Base-by-base conservation (phyloP, 768 basidiomycete genomes). In the Hygrocybe coccinea region DNA sequence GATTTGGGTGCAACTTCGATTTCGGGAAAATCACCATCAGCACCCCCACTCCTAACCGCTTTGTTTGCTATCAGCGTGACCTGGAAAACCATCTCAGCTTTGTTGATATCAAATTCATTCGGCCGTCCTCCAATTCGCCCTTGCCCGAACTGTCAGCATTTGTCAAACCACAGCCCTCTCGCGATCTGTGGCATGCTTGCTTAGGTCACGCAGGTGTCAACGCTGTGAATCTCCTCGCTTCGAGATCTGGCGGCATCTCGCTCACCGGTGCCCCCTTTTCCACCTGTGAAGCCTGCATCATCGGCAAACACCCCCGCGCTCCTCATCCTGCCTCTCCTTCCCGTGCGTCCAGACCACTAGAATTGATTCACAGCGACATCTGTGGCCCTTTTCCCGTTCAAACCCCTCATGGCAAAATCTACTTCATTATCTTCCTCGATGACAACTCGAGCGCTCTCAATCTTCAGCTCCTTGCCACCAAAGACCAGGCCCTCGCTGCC, bases 161-260 rank as follows among this genome's bases (percentile, higher is more conserved):
- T 14, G 51, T 44, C 12, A 33, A 21, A 10, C 21, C 52, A 2
- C 17, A 34, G 2, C 38, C 45, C 3, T 36, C 59, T 15, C 54
- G 59, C 1, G 56, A 52, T 2, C 56, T 66, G 0, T 69, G 65
- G 66, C 70, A 69, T 47, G 41, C 60, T n/a, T 54, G 59, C 3
- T 55, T 67, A 24, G 67, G 67, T 5, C 68, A 71, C 35, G 50
- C 62, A 33, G 60, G 63, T 2, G n/a, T 24, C 0, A 60, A 64
- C 12, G 55, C 64, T 0, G 66, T 63, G 2, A 37, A 51, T 5
- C 45, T 56, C 3, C 54, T 63, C 0, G 48, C 68, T 0, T 63
- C 62, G 0, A 52, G 57, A 22, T 43, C 60, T 5, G 64, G 60
- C 52, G 62, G 54, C 1, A 57, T 55, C 37, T 62, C 66, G 0